Conservation (phyloP, 148 eudicot genomes). For the Camellia sinensis region DNA sequence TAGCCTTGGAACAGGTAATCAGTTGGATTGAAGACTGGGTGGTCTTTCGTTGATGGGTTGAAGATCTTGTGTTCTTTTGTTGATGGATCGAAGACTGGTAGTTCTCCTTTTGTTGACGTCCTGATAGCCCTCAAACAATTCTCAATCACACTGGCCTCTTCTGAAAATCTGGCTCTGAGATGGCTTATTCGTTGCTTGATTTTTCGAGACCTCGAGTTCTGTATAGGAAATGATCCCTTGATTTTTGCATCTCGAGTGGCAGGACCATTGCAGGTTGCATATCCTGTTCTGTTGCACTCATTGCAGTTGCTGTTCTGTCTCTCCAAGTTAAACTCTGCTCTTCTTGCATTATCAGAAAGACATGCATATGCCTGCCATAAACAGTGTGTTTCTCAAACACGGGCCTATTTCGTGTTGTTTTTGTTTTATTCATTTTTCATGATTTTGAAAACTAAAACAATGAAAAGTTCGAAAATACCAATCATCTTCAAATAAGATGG, state of each 20-base stretch:
- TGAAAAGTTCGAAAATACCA: neutral
- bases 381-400: neutral
- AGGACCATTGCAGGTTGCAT: neutral
- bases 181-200: slow-evolving; percentile 21
- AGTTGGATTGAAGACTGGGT: slow-evolving; percentile 37
- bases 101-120: neutral
- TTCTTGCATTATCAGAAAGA: slow-evolving; percentile 45
- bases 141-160: too few relatives aligned
- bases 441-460: neutral
- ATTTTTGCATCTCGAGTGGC: neutral
- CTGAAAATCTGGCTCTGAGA: slow-evolving; percentile 33
- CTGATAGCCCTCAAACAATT: too few relatives aligned
- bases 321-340: slow-evolving; percentile 56
- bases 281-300: slow-evolving; percentile 27
- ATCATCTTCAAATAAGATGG: neutral
- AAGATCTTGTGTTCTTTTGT: slow-evolving; percentile 29
- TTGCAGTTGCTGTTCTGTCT: slow-evolving; percentile 41
- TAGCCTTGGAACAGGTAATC: slow-evolving; percentile 38
- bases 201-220: slow-evolving; percentile 17
- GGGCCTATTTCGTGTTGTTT: neutral
- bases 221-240: neutral
- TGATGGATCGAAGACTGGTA: slow-evolving; percentile 26
- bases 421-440: neutral
- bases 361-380: slow-evolving; percentile 67
- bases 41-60: slow-evolving; percentile 22